phyloP scores from a whole-genome alignment of 176 grass and related monocot genomes.

The Metroxylon sagu region DNA sequence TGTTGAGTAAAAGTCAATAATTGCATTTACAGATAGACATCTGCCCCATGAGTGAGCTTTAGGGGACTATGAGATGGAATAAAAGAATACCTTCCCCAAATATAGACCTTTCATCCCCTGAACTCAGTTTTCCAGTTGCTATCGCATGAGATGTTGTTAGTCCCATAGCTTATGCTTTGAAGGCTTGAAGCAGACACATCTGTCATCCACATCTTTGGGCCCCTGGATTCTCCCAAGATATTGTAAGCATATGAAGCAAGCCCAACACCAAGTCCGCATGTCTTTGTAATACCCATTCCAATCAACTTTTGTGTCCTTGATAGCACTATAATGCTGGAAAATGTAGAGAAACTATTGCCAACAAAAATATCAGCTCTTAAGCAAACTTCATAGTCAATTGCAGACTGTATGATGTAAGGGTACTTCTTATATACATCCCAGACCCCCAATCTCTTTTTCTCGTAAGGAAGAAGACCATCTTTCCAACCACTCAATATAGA shows the following conservation, averaged over 20 bases:
- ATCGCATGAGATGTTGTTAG: slow-evolving; percentile 74
- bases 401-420: slow-evolving; percentile 93
- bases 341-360: slow-evolving; percentile 97
- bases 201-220: slow-evolving; percentile 72
- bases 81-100: no score
- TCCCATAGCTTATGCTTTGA: slow-evolving; percentile 70
- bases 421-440: slow-evolving; percentile 61
- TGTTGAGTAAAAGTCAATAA: no score
- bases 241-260: slow-evolving; percentile 85
- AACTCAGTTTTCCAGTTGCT: slow-evolving; percentile 9
- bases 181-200: slow-evolving; percentile 72
- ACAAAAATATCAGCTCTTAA: slow-evolving; percentile 70
- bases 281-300: slow-evolving; percentile 50
- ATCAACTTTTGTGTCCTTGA: slow-evolving; percentile 71
- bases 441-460: slow-evolving; percentile 85
- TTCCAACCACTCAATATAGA: slow-evolving; percentile 90
- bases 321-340: slow-evolving; percentile 77
- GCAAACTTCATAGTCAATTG: slow-evolving; percentile 97
- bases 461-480: slow-evolving; percentile 69
- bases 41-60: no score
- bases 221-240: slow-evolving; percentile 43
- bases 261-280: slow-evolving; percentile 38
- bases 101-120: no score
- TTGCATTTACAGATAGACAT: no score
- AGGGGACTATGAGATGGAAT: no score